These are phyloP conservation scores for Capsicum rhomboideum DNA, from an alignment of 257 asterid species.

Conservation along the genomic window DNA sequence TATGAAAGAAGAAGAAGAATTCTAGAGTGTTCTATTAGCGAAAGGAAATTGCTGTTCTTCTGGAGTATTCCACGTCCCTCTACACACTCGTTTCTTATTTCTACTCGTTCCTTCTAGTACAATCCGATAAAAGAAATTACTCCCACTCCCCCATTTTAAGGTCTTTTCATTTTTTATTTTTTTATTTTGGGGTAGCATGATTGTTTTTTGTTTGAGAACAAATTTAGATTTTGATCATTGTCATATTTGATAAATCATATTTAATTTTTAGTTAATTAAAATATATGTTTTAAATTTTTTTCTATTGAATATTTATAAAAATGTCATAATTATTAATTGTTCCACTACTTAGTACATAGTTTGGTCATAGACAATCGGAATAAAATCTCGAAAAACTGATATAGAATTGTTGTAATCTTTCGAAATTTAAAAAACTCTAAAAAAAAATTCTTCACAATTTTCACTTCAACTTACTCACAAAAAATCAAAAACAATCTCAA, in stretches of 20 bases:
- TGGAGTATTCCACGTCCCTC: conserved; percentile 36
- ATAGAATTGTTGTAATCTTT: too few species aligned
- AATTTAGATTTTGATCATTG: neutral
- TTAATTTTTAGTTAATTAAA: too few species aligned
- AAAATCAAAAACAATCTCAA: neutral
- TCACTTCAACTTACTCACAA: neutral
- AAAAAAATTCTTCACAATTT: neutral
- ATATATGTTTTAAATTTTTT: neutral
- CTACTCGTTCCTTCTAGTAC: neutral
- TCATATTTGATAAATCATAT: neutral
- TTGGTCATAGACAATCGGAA: too few species aligned
- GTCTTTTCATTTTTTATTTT: neutral
- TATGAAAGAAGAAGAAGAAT: conserved; percentile 1
- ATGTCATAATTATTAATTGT: neutral
- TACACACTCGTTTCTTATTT: neutral
- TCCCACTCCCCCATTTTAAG: neutral
- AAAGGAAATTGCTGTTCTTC: neutral
- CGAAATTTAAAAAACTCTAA: too few species aligned
- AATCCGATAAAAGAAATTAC: neutral
- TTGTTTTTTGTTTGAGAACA: too few species aligned
- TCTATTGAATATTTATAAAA: neutral
- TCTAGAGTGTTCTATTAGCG: conserved; percentile 45
- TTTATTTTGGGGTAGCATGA: neutral
- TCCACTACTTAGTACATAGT: too few species aligned
- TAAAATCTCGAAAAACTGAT: too few species aligned